phyloP scores from a whole-genome alignment of 352 stramenopile genomes.

The Globisporangium middletonii region DNA sequence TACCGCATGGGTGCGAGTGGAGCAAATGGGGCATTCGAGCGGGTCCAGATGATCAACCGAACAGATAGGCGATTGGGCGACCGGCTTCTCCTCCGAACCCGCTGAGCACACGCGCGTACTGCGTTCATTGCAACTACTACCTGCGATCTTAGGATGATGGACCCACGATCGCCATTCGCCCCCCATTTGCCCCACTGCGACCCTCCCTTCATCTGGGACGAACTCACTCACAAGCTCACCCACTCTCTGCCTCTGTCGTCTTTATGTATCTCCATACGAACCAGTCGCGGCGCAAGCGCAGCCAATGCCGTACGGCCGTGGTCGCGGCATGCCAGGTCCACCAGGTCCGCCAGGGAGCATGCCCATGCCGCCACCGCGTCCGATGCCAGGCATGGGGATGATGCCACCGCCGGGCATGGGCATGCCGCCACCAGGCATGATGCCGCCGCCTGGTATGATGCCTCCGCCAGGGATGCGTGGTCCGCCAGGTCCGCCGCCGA shows the following conservation, averaged over 20 bases:
- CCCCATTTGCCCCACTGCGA: constrained; percentile 1
- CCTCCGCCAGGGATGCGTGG: constrained; percentile 66
- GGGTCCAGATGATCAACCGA: constrained; percentile 78
- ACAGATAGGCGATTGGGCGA: constrained; percentile 81
- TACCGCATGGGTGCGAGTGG: not conserved
- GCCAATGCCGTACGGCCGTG: constrained; percentile 72
- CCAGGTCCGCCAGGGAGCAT: constrained; percentile 47
- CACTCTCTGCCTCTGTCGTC: not conserved
- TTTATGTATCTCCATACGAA: constrained; percentile 10
- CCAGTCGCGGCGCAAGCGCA: constrained; percentile 76
- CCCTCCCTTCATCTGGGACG: not conserved
- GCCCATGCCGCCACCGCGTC: constrained; percentile 46
- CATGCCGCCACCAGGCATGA: constrained; percentile 69
- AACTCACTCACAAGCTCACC: constrained; percentile 2
- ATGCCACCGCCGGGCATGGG: constrained; percentile 69
- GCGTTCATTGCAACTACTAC: constrained; percentile 51
- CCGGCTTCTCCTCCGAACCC: constrained; percentile 70
- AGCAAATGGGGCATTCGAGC: constrained; percentile 1
- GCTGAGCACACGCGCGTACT: constrained; percentile 38
- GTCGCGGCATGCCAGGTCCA: constrained; percentile 59
- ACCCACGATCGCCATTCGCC: constrained; percentile 7
- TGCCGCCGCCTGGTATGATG: constrained; percentile 74
- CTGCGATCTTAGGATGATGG: constrained; percentile 88
- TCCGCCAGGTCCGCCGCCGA: constrained; percentile 33
- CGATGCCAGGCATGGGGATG: constrained; percentile 72